Percentiles rank a stretch among this genome's conserved stretches.
phyloP scores from a whole-genome alignment of 192 early-diverging fungal species.

The Lobosporangium transversale region DNA sequence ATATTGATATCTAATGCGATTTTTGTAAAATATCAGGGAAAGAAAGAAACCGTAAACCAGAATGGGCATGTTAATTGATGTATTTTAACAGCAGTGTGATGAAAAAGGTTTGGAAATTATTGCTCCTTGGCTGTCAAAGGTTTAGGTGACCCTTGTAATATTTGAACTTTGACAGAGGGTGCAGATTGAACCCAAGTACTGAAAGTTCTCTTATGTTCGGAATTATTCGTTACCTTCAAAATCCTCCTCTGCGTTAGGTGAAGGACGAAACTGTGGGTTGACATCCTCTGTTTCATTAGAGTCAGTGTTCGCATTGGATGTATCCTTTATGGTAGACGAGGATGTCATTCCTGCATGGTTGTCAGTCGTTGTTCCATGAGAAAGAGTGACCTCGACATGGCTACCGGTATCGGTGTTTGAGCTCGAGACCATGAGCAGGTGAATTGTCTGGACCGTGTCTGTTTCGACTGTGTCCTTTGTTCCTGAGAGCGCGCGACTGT shows the following conservation, averaged over 20 bases:
- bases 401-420: background rate
- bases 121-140: too few relatives aligned
- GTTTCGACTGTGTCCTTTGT: too few relatives aligned
- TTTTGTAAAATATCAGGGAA: background rate
- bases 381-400: background rate
- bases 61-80: background rate
- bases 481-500: too few relatives aligned
- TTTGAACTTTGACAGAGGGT: too few relatives aligned
- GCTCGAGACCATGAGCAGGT: background rate
- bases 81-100: background rate
- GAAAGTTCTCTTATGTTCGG: too few relatives aligned
- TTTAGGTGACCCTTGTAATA: too few relatives aligned
- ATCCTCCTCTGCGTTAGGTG: slow-evolving; percentile 34
- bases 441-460: too few relatives aligned
- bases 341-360: background rate
- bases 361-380: background rate
- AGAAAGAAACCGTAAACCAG: background rate
- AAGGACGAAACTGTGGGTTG: slow-evolving; percentile 44
- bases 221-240: slow-evolving; percentile 27
- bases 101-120: too few relatives aligned
- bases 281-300: slow-evolving; percentile 12
- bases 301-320: background rate
- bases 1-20: slow-evolving; percentile 55
- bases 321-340: background rate
- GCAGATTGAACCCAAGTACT: too few relatives aligned